Percentiles rank a stretch among this genome's conserved stretches.
Evolutionary conservation across 192 early-diverging fungal species (phyloP).

Genomic region (Linderina pennispora): DNA sequence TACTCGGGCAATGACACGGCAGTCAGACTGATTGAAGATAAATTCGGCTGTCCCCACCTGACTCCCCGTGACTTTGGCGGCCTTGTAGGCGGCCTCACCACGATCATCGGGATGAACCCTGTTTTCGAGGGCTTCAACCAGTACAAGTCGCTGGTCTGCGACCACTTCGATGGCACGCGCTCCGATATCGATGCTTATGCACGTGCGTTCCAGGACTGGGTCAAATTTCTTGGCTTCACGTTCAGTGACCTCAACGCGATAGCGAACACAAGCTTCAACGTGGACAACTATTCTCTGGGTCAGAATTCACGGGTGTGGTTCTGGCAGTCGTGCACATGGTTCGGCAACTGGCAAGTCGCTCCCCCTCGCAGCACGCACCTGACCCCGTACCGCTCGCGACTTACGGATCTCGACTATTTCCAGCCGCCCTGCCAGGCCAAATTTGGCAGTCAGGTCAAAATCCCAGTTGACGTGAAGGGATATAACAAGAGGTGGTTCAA

Average conservation of each 20-base stretch:
- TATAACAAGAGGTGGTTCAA: slow-evolving; percentile 24
- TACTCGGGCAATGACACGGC: slow-evolving; percentile 11
- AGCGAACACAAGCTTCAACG: slow-evolving; percentile 19
- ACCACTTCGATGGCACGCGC: slow-evolving; percentile 14
- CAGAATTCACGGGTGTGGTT: slow-evolving; percentile 41
- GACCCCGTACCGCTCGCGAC: slow-evolving; percentile 22
- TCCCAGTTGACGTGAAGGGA: slow-evolving; percentile 12
- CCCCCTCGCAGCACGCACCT: slow-evolving; percentile 14
- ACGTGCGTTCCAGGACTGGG: slow-evolving; percentile 5
- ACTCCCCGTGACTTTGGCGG: slow-evolving; percentile 33
- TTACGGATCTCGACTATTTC: slow-evolving; percentile 25
- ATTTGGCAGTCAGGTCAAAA: slow-evolving; percentile 23
- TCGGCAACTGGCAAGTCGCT: slow-evolving; percentile 53
- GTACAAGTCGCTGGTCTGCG: slow-evolving; percentile 12
- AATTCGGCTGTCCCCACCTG: slow-evolving; percentile 19
- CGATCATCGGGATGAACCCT: slow-evolving; percentile 7
- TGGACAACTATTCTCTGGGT: slow-evolving; percentile 26
- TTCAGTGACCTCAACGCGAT: slow-evolving; percentile 10
- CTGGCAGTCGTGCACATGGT: slow-evolving; percentile 59
- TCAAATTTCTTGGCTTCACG: slow-evolving; percentile 4
- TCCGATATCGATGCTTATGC: slow-evolving; percentile 21
- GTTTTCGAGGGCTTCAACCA: slow-evolving; percentile 9
- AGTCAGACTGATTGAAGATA: slow-evolving; percentile 7
- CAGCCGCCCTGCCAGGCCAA: slow-evolving; percentile 30
- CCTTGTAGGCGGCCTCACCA: slow-evolving; percentile 9